These are phyloP conservation scores for Arabis hirsuta DNA, from an alignment of 345 rosid genomes.

Conservation along the genomic window DNA sequence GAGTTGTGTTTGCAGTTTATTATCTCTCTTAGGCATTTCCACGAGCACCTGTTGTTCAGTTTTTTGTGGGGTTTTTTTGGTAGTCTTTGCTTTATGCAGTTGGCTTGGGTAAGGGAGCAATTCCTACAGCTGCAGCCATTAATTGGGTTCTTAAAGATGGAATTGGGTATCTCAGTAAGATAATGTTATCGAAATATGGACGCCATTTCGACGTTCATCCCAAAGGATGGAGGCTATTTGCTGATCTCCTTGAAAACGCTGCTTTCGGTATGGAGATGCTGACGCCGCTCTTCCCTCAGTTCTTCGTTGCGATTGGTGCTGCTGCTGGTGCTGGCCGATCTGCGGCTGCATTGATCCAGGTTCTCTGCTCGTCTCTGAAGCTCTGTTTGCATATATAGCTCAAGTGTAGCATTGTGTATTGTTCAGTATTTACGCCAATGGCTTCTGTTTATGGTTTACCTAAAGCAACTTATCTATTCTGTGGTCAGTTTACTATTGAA, in stretches of 20 bases:
- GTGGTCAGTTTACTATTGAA: neutral
- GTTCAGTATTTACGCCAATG: neutral
- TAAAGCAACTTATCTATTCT: neutral
- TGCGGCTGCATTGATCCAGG: constrained; percentile 96
- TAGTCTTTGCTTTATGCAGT: constrained; percentile 97
- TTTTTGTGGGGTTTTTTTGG: neutral
- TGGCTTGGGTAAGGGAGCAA: constrained; percentile 97
- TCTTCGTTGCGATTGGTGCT: constrained; percentile 80
- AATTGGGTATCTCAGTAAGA: constrained; percentile 93
- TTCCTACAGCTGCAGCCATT: constrained; percentile 94
- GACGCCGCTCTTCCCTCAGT: constrained; percentile 89
- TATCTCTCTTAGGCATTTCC: constrained; percentile 33
- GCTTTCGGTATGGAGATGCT: constrained; percentile 94
- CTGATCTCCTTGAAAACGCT: constrained; percentile 92
- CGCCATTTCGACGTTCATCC: constrained; percentile 97
- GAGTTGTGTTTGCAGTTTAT: neutral
- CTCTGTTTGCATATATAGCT: constrained; percentile 3
- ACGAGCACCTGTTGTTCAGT: constrained; percentile 27
- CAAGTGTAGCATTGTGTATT: constrained; percentile 7
- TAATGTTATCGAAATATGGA: constrained; percentile 83
- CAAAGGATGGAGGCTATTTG: constrained; percentile 94
- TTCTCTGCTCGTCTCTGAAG: constrained; percentile 10
- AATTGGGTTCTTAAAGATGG: constrained; percentile 99
- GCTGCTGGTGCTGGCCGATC: constrained; percentile 94
- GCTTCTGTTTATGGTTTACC: neutral